Evolutionary conservation across 352 stramenopile genomes (phyloP), one percentile per base, ranked within the genome.

Genomic region (Globisporangium nagaii): DNA sequence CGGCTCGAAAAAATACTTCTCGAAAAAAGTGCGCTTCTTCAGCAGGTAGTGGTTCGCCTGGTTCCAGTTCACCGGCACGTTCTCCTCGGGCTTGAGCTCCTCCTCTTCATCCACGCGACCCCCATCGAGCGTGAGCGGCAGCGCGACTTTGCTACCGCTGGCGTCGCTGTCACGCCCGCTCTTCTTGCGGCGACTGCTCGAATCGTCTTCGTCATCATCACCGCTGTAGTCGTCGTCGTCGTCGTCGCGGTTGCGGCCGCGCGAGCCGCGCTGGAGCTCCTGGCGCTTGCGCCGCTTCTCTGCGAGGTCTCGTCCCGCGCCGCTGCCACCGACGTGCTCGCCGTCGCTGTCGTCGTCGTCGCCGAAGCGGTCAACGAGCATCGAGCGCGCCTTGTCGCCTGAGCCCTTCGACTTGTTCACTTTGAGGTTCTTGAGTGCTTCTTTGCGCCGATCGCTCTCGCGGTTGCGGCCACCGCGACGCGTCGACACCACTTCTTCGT

Each of bases 1-100:
- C 8, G 84, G 84, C 70, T 94, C 84, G 54, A 91, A 94, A 45
- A 85, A 94, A 58, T 92, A 61, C 58, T 94, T 90, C 36, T 94
- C 84, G 49, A 94, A 92, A 46, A 87, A 94, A 24, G 63, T 57
- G 27, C 84, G 68, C 45, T 82, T 75, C 58, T 81, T 80, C 5
- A 90, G 68, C 50, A 94, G 63, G 58, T 91, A 94, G 60, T 85
- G 65, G 54, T 89, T 88, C 32, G 81, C 81, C 53, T 88, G 79
- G 56, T 79, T 70, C 81, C 79, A 90, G 41, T 63, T 88, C 47
- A 90, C 70, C 0, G 80, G 78, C 10, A 88, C 71, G 46, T 85
- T 86, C 47, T 90, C 77, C 31, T 92, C 74, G 0, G 74, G 72
- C 32, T 72, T 76, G 11, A 67, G 39, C 11, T 69, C 57, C 19